A percentile compares a stretch with the other conserved stretches of the same genome.
These are phyloP conservation scores for Epithemia pelagica DNA, from an alignment of 108 stramenopile species.

Conservation along the genomic window DNA sequence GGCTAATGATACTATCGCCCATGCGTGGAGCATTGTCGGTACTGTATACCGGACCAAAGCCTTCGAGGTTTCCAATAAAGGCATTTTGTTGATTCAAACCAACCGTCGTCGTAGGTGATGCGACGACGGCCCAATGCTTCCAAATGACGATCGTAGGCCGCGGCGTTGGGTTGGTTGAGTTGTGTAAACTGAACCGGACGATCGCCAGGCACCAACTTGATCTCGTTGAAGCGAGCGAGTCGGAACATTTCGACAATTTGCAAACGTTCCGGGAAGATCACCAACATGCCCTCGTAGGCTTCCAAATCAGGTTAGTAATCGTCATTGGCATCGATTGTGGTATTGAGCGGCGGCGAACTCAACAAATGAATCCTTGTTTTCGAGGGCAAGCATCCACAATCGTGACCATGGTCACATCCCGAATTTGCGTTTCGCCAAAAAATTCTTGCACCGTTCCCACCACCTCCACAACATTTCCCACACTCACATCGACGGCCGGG, in stretches of 20 bases:
- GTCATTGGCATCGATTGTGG: constrained; percentile 1
- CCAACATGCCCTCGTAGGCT: constrained; percentile 29
- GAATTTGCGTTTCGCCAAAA: constrained; percentile 26
- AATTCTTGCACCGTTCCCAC: constrained; percentile 19
- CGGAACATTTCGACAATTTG: constrained; percentile 25
- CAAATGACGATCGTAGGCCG: constrained; percentile 12
- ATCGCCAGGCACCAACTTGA: constrained; percentile 15
- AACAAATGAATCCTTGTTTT: constrained; percentile 14
- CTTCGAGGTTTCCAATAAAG: constrained; percentile 20
- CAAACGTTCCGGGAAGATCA: constrained; percentile 13
- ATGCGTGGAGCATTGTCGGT: constrained; percentile 17
- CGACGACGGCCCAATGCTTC: constrained; percentile 12
- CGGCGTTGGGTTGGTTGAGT: constrained; percentile 12
- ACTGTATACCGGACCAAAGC: neutral
- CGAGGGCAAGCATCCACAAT: too few species aligned
- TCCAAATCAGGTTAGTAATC: constrained; percentile 15
- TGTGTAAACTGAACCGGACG: constrained; percentile 27
- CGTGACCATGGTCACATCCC: constrained; percentile 2
- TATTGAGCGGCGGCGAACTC: constrained; percentile 10
- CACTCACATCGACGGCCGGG: constrained; percentile 1
- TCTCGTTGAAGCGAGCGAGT: constrained; percentile 25
- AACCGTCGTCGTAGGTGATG: constrained; percentile 33
- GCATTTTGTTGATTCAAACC: constrained; percentile 1
- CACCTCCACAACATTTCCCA: constrained; percentile 29
- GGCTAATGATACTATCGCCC: constrained; percentile 20